Percentiles rank a stretch among this genome's conserved stretches.
Evolutionary conservation across 306 rosid species (phyloP).

Genomic region (Fragaria vesca): DNA sequence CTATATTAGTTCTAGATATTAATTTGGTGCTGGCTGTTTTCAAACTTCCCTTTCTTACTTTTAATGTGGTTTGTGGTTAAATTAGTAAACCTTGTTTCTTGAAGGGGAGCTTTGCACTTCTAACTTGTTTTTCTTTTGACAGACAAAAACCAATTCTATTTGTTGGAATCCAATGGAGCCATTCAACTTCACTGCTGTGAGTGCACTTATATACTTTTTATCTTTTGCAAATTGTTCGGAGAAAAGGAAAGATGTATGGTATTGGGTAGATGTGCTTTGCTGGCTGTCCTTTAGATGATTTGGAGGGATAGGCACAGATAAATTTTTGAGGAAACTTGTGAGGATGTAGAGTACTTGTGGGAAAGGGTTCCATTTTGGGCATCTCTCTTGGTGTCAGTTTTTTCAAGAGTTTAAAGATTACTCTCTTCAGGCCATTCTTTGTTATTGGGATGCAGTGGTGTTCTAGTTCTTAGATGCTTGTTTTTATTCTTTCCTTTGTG

Average conservation of each 20-base stretch:
- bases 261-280: not conserved
- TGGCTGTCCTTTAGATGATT: not conserved
- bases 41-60: not conserved
- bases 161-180: slow-evolving; percentile 99
- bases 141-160: slow-evolving; percentile 85
- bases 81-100: not conserved
- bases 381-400: not conserved
- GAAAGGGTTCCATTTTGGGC: not conserved
- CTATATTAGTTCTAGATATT: not conserved
- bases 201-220: slow-evolving; percentile 29
- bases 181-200: slow-evolving; percentile 88
- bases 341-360: not conserved
- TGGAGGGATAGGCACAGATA: not conserved
- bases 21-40: not conserved
- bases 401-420: not conserved
- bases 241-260: not conserved
- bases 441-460: not conserved
- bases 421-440: not conserved
- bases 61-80: not conserved
- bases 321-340: not conserved
- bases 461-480: not conserved
- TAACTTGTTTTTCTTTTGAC: slow-evolving; percentile 42
- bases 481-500: not conserved
- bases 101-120: not conserved
- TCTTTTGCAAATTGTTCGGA: not conserved